Evolutionary conservation across 148 eudicot species (phyloP), one percentile per base, ranked within the genome.

Genomic region (Chenopodium formosanum): DNA sequence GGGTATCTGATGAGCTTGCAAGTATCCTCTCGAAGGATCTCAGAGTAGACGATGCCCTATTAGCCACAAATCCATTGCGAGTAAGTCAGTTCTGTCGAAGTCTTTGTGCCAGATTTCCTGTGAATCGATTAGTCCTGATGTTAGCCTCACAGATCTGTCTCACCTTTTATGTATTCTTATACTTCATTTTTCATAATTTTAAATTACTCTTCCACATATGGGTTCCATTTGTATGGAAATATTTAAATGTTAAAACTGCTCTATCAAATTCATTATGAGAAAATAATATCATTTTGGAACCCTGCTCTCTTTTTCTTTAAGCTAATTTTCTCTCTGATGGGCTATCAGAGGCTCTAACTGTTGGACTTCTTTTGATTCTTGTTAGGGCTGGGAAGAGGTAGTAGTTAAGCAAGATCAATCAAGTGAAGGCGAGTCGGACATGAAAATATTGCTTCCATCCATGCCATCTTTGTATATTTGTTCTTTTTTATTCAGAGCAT

Each of bases 371-470:
- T 80, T 60, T 76, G 70, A 56, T 79, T 64, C 79, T 82, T 77
- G 40, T 27, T 84, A 96, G 99, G 99, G 99, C 50, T 96, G 99
- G 99, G 99, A 96, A 86, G 97, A 92, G 84, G 87, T 92, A n/a
- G 82, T 94, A 46, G 93, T 92, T 78, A 96, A 91, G 90, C 95
- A 94, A 86, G 98, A 92, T 34, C 93, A 86, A 52, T 85, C 95
- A 71, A 86, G 82, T 87, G 97, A 90, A 71, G 86, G 82, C 85
- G 88, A 87, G 80, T 87, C 95, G 20, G 98, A 92, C 80, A 91
- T 96, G 93, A 92, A 91, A 82, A 91, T 96, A 85, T 90, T 88
- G 29, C 99, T 96, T 78, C 99, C 98, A 64, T 89, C 93, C 32
- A 88, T 94, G 89, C 99, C 99, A 72, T 96, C 99, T 77, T 80